Conservation (phyloP, 257 asterid genomes). For the Solanum pinnatisectum region DNA sequence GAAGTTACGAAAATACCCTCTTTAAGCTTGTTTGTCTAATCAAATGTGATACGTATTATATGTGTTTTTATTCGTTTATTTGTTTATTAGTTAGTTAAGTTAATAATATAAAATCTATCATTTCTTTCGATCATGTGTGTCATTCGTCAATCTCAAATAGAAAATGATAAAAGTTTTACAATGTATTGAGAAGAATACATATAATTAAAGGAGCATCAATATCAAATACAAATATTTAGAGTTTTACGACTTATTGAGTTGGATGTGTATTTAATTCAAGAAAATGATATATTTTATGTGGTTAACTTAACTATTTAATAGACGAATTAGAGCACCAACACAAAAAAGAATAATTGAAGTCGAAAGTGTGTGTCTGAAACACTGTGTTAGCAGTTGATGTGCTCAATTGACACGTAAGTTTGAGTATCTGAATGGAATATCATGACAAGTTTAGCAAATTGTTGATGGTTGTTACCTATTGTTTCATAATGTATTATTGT, state of each 20-base stretch:
- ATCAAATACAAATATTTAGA: too few species aligned
- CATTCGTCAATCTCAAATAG: not conserved
- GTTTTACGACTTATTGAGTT: too few species aligned
- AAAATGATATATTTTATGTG: too few species aligned
- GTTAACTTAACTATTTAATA: too few species aligned
- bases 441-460: too few species aligned
- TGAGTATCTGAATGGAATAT: too few species aligned
- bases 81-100: not conserved
- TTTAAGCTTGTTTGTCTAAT: not conserved
- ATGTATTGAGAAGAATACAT: not conserved
- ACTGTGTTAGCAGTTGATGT: too few species aligned
- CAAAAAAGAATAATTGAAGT: too few species aligned
- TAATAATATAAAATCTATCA: not conserved
- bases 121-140: fast-evolving
- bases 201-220: not conserved
- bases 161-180: fast-evolving
- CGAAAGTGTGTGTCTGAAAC: not conserved
- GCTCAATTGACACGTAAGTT: not conserved
- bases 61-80: fast-evolving
- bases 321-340: not conserved
- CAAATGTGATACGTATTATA: not conserved
- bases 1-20: not conserved
- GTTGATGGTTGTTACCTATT: not conserved
- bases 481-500: not conserved
- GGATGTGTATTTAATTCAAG: too few species aligned